A percentile compares a stretch with the other conserved stretches of the same genome.
phyloP scores from a whole-genome alignment of 768 basidiomycete species.

The Boletus reticulatus region DNA sequence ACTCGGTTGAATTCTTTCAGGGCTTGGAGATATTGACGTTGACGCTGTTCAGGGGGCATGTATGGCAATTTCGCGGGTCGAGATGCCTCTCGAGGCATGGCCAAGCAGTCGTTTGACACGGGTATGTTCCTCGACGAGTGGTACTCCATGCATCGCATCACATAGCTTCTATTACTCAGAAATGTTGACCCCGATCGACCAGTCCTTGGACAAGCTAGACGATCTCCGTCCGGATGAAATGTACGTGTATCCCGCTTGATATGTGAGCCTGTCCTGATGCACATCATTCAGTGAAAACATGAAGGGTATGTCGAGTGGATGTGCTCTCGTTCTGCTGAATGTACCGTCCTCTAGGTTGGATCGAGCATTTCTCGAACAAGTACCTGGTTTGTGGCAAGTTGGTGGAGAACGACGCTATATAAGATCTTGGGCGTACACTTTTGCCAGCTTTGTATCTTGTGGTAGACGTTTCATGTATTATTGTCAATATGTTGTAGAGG shows the following conservation, averaged over 20 bases:
- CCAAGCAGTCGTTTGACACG: constrained; percentile 93
- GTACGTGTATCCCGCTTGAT: constrained; percentile 44
- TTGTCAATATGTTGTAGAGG: not conserved
- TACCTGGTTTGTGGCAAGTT: constrained; percentile 89
- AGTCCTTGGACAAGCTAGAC: constrained; percentile 78
- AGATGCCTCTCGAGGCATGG: constrained; percentile 96
- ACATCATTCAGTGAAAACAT: constrained; percentile 73
- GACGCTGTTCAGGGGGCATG: constrained; percentile 68
- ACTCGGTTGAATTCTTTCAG: not conserved
- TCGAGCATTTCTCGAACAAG: constrained; percentile 90
- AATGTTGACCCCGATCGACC: constrained; percentile 87
- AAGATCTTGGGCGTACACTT: not conserved
- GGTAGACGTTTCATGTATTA: constrained; percentile 5
- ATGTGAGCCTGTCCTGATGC: not conserved
- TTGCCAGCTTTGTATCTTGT: not conserved
- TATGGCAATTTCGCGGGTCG: constrained; percentile 97
- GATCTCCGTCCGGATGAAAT: constrained; percentile 81
- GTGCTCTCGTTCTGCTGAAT: not conserved
- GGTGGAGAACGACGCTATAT: constrained; percentile 69
- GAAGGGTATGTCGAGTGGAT: constrained; percentile 50
- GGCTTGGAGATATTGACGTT: not conserved
- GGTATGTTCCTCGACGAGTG: constrained; percentile 47
- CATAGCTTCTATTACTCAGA: constrained; percentile 41
- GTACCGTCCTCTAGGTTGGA: constrained; percentile 61
- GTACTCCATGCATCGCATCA: not conserved